Evolutionary conservation across 228 moss, liverwort and hornwort genomes (phyloP).

Genomic region (Sphagnum fallax): DNA sequence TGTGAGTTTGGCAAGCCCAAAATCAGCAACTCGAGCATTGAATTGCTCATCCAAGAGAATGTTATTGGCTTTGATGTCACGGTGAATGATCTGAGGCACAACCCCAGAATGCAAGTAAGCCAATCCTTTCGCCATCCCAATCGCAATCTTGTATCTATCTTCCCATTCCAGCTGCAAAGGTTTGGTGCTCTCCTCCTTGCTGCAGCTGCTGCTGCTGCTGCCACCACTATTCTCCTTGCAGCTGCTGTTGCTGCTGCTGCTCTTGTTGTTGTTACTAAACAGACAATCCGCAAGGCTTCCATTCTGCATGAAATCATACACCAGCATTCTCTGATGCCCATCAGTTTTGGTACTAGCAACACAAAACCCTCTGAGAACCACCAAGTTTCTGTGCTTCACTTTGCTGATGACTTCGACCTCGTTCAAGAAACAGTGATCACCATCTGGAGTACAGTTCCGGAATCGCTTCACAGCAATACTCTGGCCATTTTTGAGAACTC

Average conservation of each 20-base stretch:
- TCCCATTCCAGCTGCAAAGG: constrained; percentile 28
- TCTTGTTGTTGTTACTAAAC: constrained; percentile 11
- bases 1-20: constrained; percentile 34
- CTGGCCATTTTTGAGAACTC: constrained; percentile 19
- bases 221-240: too few relatives aligned
- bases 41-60: constrained; percentile 41
- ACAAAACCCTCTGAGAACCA: constrained; percentile 33
- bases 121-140: constrained; percentile 35
- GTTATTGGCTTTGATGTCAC: constrained; percentile 40
- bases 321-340: constrained; percentile 33
- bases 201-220: too few relatives aligned
- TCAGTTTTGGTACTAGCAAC: constrained; percentile 13
- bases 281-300: constrained; percentile 29
- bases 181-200: too few relatives aligned
- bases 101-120: constrained; percentile 37
- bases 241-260: too few relatives aligned
- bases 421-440: constrained; percentile 26
- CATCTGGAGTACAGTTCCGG: constrained; percentile 23
- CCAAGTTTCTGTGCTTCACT: constrained; percentile 25
- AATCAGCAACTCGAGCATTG: constrained; percentile 32
- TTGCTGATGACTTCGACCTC: constrained; percentile 41
- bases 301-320: constrained; percentile 23
- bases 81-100: constrained; percentile 29
- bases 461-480: constrained; percentile 22
- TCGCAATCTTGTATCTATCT: constrained; percentile 24